Conservation (phyloP, 441 rosid species). For the Corymbia calophylla region DNA sequence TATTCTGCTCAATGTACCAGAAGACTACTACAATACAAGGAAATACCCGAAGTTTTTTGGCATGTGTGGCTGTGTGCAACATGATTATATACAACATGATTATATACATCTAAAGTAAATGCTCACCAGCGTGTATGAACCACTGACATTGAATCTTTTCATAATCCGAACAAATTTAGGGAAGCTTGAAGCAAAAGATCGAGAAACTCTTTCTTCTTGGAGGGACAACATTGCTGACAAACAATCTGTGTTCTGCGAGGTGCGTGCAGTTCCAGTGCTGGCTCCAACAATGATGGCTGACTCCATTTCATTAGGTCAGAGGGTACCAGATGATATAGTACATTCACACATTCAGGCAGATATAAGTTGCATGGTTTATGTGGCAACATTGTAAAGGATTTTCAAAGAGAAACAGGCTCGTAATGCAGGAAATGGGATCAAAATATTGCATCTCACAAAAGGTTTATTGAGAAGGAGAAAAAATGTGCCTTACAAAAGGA, state of each 20-base stretch:
- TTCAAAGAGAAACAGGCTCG: background rate
- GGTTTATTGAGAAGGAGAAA: background rate
- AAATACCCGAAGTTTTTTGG: background rate
- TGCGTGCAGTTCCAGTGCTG: slow-evolving; percentile 1
- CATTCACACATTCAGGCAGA: background rate
- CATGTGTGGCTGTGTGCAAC: background rate
- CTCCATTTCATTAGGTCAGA: background rate
- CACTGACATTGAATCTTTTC: slow-evolving; percentile 55
- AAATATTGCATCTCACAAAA: background rate
- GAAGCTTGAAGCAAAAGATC: slow-evolving; percentile 34
- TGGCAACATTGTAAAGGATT: background rate
- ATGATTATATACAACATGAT: background rate
- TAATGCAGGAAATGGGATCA: background rate
- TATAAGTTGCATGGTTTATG: background rate
- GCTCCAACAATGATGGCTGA: background rate
- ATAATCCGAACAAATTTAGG: slow-evolving; percentile 53
- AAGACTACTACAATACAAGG: background rate
- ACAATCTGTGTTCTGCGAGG: slow-evolving; percentile 15
- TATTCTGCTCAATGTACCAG: background rate
- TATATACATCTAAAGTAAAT: background rate
- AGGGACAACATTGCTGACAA: slow-evolving; percentile 29
- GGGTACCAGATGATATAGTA: background rate
- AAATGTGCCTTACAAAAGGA: background rate
- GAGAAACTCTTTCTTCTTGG: slow-evolving; percentile 41
- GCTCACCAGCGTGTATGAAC: slow-evolving; percentile 52